phyloP scores from a whole-genome alignment of 768 basidiomycete species.

The Hericium coralloides region DNA sequence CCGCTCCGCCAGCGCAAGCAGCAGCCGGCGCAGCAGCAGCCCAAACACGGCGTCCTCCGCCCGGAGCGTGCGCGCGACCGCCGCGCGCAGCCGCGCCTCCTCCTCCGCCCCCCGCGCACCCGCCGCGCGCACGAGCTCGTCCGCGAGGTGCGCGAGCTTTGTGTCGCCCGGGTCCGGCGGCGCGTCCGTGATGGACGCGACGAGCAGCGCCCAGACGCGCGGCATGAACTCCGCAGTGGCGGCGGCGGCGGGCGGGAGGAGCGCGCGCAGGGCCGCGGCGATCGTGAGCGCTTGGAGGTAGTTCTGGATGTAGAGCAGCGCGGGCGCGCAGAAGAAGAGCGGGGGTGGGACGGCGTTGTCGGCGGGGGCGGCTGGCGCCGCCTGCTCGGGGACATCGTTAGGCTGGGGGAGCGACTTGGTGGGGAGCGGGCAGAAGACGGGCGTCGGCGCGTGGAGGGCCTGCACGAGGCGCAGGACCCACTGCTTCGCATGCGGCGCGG shows the following conservation, averaged over 20 bases:
- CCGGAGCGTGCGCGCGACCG: conserved; percentile 55
- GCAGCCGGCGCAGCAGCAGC: conserved; percentile 50
- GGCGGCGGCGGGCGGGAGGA: conserved; percentile 31
- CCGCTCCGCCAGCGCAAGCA: conserved; percentile 28
- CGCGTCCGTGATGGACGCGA: conserved; percentile 41
- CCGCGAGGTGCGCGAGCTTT: conserved; percentile 60
- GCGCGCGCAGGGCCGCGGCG: conserved; percentile 46
- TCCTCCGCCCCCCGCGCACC: conserved; percentile 19
- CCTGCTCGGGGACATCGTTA: not conserved
- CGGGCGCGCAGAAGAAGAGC: conserved; percentile 49
- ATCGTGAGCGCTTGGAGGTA: conserved; percentile 60
- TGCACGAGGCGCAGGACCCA: conserved; percentile 45
- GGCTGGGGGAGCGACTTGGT: conserved; percentile 9
- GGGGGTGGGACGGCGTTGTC: conserved; percentile 52
- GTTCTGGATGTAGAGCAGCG: conserved; percentile 43
- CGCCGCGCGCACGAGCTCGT: conserved; percentile 56
- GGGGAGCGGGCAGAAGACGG: conserved; percentile 19
- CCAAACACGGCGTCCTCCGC: conserved; percentile 57
- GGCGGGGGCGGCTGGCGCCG: not conserved
- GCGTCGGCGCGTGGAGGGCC: conserved; percentile 36
- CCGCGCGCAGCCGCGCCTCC: conserved; percentile 41
- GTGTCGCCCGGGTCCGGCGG: conserved; percentile 25
- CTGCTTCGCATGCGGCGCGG: conserved; percentile 14
- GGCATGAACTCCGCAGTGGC: conserved; percentile 34
- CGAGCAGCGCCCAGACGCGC: conserved; percentile 60